A percentile compares a stretch with the other conserved stretches of the same genome.
phyloP scores from a whole-genome alignment of 805 yeast species.

The Barnettozyma pratensis region DNA sequence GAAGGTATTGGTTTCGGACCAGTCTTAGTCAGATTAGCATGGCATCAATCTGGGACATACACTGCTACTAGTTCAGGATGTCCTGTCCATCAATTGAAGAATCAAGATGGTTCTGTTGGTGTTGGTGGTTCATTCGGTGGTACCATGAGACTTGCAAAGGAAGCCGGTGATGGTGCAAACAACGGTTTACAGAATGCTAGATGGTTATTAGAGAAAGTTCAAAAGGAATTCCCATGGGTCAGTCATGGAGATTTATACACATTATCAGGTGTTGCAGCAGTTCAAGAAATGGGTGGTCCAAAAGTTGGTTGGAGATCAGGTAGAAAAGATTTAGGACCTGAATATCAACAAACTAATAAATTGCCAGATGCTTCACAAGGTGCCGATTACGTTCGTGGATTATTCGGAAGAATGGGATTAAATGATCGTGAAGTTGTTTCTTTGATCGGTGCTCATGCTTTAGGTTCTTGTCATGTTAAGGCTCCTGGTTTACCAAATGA shows the following conservation, averaged over 20 bases:
- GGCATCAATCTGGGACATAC: constrained; percentile 87
- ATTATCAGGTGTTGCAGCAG: constrained; percentile 70
- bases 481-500: constrained; percentile 23
- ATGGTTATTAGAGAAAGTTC: constrained; percentile 49
- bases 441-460: constrained; percentile 68
- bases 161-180: constrained; percentile 48
- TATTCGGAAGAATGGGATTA: constrained; percentile 64
- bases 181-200: constrained; percentile 47
- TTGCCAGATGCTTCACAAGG: constrained; percentile 71
- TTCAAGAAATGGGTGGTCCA: constrained; percentile 79
- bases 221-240: constrained; percentile 60
- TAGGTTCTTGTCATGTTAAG: constrained; percentile 68
- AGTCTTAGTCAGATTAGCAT: constrained; percentile 69
- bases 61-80: constrained; percentile 42
- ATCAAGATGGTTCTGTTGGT: constrained; percentile 7
- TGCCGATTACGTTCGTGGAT: constrained; percentile 56
- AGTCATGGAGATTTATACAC: constrained; percentile 79
- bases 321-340: constrained; percentile 52
- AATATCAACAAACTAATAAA: constrained; percentile 57
- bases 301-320: constrained; percentile 81
- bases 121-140: constrained; percentile 71
- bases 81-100: constrained; percentile 19
- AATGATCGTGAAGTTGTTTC: constrained; percentile 70
- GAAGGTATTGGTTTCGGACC: constrained; percentile 73
- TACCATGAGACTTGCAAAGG: constrained; percentile 52